Base-by-base conservation (phyloP, 768 basidiomycete species). In the Tephrocybe sp. region DNA sequence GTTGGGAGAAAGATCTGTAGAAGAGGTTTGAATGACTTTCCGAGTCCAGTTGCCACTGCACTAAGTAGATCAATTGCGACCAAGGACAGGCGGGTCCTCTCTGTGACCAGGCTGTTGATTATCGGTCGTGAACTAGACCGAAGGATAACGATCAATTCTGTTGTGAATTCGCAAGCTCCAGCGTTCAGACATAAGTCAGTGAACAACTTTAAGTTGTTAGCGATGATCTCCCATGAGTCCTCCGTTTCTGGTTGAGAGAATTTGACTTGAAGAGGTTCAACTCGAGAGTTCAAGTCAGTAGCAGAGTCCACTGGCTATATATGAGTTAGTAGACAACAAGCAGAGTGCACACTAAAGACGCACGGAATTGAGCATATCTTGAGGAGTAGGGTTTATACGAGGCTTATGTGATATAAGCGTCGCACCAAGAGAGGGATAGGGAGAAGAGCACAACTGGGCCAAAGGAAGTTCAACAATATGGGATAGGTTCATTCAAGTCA, bases 1-100 rank as follows among this genome's bases (percentile, higher is more conserved):
- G 82, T 68, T 0, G 90, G 91, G 37, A 93, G 58, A 60, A 88
- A 85, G 11, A 84, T 62, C n/a, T 79, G 66, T 6, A 90, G 67
- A 18, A 93, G 73, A 2, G 82, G 77, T 34, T 88, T 88, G 60
- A 92, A 93, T 7, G 74, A 73, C 5, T 68, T 58, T 17, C 79
- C 86, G 14, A 93, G 71, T 0, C 74, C 79, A 92, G 74, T 17
- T 83, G 79, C 18, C 84, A 83, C 38, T 21, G 44, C 25, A n/a
- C 48, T 56, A 14, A 50, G 45, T 8, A 59, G 41, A 17, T 56
- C 55, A 14, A 59, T 24, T 6, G 58, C 58, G 21, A 48, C 52
- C 4, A 45, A 45, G 28, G 58, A 59, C 11, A 61, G 47, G 9
- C 59, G 59, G 40, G 59, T 61, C 41, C 59, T 45, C 32, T 61